Evolutionary conservation across 1,139 yeast species (phyloP), one percentile per base, ranked within the genome.

Genomic region (Candida labiduridarum): DNA sequence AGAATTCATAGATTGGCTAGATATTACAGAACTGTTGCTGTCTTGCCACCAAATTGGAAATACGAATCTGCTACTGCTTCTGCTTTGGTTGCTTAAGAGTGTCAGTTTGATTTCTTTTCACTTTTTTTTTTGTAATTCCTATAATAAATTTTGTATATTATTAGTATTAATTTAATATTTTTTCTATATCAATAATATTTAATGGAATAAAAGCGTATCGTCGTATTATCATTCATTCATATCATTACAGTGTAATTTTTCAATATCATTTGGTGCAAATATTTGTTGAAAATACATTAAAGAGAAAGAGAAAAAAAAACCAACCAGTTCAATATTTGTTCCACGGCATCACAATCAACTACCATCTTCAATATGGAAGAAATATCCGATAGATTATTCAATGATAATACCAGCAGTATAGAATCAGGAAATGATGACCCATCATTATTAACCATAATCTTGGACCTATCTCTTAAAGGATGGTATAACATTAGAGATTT

Each of bases 1-100:
- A 91, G 99, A 90, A 94, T 94, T 84, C 99, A 94, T 96, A 94
- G 99, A 88, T 89, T 94, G 79, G 96, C 99, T 68, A 90, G 99
- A 86, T 94, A 94, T 95, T 94, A 94, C 96, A 92, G 97, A 90
- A 89, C 97, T 70, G 96, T 90, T 69, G 84, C 96, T 74, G 98
- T 94, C 72, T 88, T 94, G 75, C 98, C 99, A 71, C 98, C 99
- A 77, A 91, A 89, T 94, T 94, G 98, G 98, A 94, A 94, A 85
- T 94, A 88, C 96, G 99, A 94, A 84, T 92, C 99, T 67, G 96
- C 99, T 76, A 95, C 99, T 74, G 99, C 99, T 75, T 94, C 99
- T 73, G 96, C 99, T 80, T 87, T 95, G 82, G 99, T 95, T 75
- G 92, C 92, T 87, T 92, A 90, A 78, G 72, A 71, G 64, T 30